Percentiles rank a stretch among this genome's conserved stretches.
Evolutionary conservation across 2,329 filamentous ascomycete species (phyloP).

Genomic region (Tolypocladium amazonense): DNA sequence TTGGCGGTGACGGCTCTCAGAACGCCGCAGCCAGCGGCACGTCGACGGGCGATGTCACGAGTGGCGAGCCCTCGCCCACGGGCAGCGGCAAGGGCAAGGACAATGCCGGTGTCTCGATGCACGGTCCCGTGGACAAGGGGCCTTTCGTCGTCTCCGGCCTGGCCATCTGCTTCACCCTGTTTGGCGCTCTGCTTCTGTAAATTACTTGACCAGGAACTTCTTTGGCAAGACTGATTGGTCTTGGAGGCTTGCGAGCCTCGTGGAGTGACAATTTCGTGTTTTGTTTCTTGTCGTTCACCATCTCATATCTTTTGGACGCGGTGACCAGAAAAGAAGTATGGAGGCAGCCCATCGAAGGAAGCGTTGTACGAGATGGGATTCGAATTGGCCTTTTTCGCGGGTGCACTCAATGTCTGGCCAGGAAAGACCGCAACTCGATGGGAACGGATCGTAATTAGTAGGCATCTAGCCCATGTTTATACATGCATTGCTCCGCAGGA

Average conservation of each 20-base stretch:
- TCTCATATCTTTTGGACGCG: neutral
- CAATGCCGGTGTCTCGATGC: conserved; percentile 18
- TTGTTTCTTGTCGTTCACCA: neutral
- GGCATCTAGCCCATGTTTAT: conserved; percentile 12
- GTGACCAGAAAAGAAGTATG: neutral
- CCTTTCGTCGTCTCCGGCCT: conserved; percentile 25
- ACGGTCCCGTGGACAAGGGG: conserved; percentile 15
- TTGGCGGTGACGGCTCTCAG: conserved; percentile 43
- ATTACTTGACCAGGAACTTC: neutral
- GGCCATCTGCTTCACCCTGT: conserved; percentile 24
- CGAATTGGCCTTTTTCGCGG: neutral
- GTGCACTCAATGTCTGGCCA: conserved; percentile 2
- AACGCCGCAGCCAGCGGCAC: conserved; percentile 34
- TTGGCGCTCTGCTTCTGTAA: conserved; percentile 30
- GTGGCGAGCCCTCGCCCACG: conserved; percentile 20
- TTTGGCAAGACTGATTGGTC: neutral
- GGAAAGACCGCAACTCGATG: conserved; percentile 1
- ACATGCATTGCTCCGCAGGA: conserved; percentile 4
- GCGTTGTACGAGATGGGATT: neutral
- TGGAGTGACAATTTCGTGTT: neutral
- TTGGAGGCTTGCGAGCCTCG: neutral
- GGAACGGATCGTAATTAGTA: conserved; percentile 17
- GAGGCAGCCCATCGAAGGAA: neutral
- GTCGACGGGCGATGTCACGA: conserved; percentile 30
- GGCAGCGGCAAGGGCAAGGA: conserved; percentile 11